Evolutionary conservation across 495 filamentous ascomycete genomes (phyloP).

Genomic region (Xylaria intraflava): DNA sequence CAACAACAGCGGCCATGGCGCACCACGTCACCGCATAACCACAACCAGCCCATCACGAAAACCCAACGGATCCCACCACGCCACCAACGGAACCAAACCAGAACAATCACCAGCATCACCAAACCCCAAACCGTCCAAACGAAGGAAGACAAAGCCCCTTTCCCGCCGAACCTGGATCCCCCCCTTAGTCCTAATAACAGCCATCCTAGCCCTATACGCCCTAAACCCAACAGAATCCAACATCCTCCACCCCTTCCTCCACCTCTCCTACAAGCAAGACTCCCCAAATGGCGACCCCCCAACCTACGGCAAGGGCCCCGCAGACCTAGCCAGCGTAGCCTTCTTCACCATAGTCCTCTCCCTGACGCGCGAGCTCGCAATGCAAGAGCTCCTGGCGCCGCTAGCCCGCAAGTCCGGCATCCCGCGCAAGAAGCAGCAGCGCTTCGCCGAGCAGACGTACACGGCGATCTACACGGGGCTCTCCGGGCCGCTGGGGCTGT

Average conservation of each 20-base stretch:
- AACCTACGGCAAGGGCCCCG: constrained; percentile 74
- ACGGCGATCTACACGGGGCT: constrained; percentile 84
- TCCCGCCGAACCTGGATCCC: no score
- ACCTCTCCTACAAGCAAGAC: constrained; percentile 73
- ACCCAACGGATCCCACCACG: no score
- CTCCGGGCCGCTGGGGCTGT: constrained; percentile 79
- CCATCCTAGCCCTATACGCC: constrained; percentile 61
- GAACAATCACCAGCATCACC: no score
- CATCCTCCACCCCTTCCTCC: constrained; percentile 74
- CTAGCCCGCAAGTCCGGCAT: constrained; percentile 65
- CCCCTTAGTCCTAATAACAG: constrained; percentile 60
- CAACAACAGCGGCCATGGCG: no score
- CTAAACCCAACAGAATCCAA: constrained; percentile 72
- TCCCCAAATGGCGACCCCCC: constrained; percentile 42
- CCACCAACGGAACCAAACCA: no score
- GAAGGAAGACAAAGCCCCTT: no score
- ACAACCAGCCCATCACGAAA: no score
- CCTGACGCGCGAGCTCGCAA: constrained; percentile 92
- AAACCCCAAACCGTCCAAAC: no score
- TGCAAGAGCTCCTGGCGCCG: constrained; percentile 81
- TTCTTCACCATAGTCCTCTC: constrained; percentile 86
- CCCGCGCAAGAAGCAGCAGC: constrained; percentile 67
- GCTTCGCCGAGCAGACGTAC: constrained; percentile 96
- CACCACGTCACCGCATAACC: no score
- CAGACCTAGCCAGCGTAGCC: constrained; percentile 77